A percentile compares a stretch with the other conserved stretches of the same genome.
These are phyloP conservation scores for Pythium sp. DNA, from an alignment of 352 stramenopile species.

Conservation along the genomic window DNA sequence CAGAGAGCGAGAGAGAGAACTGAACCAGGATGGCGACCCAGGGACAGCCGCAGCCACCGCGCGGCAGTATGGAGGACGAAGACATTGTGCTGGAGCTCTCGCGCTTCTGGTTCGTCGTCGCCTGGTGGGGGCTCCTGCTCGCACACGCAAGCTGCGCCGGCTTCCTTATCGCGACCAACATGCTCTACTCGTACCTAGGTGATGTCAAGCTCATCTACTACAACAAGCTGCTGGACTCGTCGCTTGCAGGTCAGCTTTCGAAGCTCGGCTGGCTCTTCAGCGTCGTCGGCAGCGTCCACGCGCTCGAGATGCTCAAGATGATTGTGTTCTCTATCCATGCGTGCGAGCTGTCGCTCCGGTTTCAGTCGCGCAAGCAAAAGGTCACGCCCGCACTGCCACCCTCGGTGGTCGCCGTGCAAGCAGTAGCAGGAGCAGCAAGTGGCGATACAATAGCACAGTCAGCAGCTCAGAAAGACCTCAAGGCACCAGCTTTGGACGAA, in stretches of 20 bases:
- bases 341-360: conserved; percentile 24
- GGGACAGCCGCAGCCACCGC: not conserved
- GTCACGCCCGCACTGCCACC: conserved; percentile 11
- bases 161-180: conserved; percentile 28
- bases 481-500: not conserved
- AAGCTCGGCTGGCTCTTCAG: conserved; percentile 29
- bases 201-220: conserved; percentile 35
- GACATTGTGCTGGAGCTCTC: conserved; percentile 22
- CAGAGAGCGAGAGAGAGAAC: not conserved
- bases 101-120: conserved; percentile 15
- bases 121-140: conserved; percentile 29
- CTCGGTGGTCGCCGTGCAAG: conserved; percentile 10
- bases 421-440: not conserved
- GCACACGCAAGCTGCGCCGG: conserved; percentile 22
- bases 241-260: conserved; percentile 22
- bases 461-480: not conserved
- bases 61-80: conserved; percentile 2
- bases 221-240: conserved; percentile 41
- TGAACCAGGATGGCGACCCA: not conserved
- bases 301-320: conserved; percentile 33
- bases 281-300: conserved; percentile 21
- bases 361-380: conserved; percentile 14
- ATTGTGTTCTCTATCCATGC: conserved; percentile 23
- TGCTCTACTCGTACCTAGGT: conserved; percentile 29
- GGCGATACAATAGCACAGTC: not conserved